These are phyloP conservation scores for Mercurialis annua DNA, from an alignment of 345 rosid species.

Conservation along the genomic window DNA sequence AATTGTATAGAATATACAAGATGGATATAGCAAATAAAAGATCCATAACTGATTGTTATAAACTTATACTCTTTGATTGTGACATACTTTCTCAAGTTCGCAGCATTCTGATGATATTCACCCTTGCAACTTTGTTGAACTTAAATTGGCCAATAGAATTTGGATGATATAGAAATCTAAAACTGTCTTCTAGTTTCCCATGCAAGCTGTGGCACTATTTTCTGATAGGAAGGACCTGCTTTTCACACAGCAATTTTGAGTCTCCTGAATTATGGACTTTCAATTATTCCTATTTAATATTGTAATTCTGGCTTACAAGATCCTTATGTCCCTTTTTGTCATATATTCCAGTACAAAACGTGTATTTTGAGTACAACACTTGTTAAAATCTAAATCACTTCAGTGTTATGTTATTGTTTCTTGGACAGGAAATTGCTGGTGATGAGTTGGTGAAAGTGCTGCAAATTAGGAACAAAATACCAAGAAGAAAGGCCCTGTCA, in stretches of 20 bases:
- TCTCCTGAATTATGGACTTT: neutral
- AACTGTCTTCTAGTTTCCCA: neutral
- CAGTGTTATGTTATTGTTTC: constrained; percentile 8
- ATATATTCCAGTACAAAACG: neutral
- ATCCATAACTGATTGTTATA: neutral
- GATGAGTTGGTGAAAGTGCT: constrained; percentile 66
- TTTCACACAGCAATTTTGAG: neutral
- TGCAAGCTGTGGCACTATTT: neutral
- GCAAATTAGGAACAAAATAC: constrained; percentile 75
- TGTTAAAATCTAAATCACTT: neutral
- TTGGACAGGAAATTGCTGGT: constrained; percentile 77
- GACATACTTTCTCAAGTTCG: neutral
- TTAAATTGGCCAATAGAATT: neutral
- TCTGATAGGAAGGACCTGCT: constrained; percentile 8
- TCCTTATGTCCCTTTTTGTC: neutral
- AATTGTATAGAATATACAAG: neutral
- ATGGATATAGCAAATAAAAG: constrained; percentile 5
- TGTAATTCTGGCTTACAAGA: neutral
- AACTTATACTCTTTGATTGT: neutral
- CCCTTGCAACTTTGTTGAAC: neutral
- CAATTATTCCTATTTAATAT: neutral
- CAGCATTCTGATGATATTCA: neutral
- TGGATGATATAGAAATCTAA: neutral
- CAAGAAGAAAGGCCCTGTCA: constrained; percentile 84
- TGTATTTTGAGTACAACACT: neutral